Base-by-base conservation (phyloP, 1,284 basidiomycete genomes). In the Cryptococcus sp. region DNA sequence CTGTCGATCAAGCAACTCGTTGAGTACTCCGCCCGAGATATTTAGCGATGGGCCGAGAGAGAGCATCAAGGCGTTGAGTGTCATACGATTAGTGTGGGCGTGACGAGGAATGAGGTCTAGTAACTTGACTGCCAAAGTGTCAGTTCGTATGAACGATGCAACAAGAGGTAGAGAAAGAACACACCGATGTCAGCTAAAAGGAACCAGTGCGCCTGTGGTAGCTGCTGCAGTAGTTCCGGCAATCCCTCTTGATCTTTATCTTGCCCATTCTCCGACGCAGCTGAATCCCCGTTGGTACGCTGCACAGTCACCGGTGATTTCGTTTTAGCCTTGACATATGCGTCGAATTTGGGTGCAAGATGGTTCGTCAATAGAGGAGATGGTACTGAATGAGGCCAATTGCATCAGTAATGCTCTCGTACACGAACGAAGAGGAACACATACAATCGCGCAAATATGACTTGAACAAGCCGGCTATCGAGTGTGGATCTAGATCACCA, bases 401-500 rank as follows among this genome's bases (percentile, higher is more conserved):
- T 5, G 3, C 13, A 34, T 34, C 29, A 34, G 29, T 10, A 34
- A 34, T 13, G 29, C 29, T 34, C 8, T 13, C 29, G 3, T 34
- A 34, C 3, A 34, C 29, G 29, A 34, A 11, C 6, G 25, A 62
- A 47, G 58, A 48, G 20, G 15, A 17, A 2, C n/a, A 77, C 80
- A 64, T 57, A 81, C 80, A 64, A 67, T 82, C 80, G 57, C 82
- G 69, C 23, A 83, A 64, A 63, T 79, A 83, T 17, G 77, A 72
- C 64, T 82, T 82, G 72, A 81, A 82, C 19, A 80, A 81, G 40
- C 90, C 91, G 37, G 93, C 87, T 16, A 97, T 92, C 1, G 92
- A 89, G 71, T 95, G 91, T 39, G 92, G 92, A 73, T 95, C 92
- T 34, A 95, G 79, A 67, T 94, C 91, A 17, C 87, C 85, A 23